phyloP scores from a whole-genome alignment of 805 yeast genomes.

The Nakazawaea siamensis region DNA sequence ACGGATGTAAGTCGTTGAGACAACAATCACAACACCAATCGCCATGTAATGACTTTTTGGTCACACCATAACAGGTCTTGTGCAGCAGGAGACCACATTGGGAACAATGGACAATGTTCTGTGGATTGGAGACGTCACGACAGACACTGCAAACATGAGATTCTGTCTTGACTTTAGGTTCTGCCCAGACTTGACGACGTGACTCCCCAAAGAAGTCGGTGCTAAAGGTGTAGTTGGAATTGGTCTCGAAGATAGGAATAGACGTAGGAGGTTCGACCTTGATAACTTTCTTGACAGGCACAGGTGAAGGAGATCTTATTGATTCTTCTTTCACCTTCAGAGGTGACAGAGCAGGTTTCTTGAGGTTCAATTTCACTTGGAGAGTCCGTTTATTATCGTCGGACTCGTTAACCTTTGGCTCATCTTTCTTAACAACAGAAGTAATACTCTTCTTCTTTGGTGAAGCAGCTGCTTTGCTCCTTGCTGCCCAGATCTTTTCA shows the following conservation, averaged over 20 bases:
- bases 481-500: slow-evolving; percentile 40
- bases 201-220: background rate
- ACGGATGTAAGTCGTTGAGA: slow-evolving; percentile 58
- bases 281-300: slow-evolving; percentile 6
- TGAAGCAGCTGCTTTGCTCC: slow-evolving; percentile 15
- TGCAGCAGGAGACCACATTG: slow-evolving; percentile 69
- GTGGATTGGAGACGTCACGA: slow-evolving; percentile 25
- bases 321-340: slow-evolving; percentile 2
- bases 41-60: slow-evolving; percentile 11
- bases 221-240: slow-evolving; percentile 2
- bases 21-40: slow-evolving; percentile 79
- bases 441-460: background rate
- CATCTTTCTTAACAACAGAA: slow-evolving; percentile 1
- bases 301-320: slow-evolving; percentile 5
- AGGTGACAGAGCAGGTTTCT: slow-evolving; percentile 8
- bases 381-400: slow-evolving; percentile 5
- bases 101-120: slow-evolving; percentile 44
- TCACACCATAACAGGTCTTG: slow-evolving; percentile 57
- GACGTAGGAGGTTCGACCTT: slow-evolving; percentile 5
- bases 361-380: slow-evolving; percentile 7
- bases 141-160: slow-evolving; percentile 37
- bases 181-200: background rate
- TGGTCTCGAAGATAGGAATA: background rate
- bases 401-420: background rate
- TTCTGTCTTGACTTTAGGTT: background rate